These are phyloP conservation scores for Sarocladiaceae sp. DNA, from an alignment of 2,329 filamentous ascomycete genomes.

Conservation along the genomic window DNA sequence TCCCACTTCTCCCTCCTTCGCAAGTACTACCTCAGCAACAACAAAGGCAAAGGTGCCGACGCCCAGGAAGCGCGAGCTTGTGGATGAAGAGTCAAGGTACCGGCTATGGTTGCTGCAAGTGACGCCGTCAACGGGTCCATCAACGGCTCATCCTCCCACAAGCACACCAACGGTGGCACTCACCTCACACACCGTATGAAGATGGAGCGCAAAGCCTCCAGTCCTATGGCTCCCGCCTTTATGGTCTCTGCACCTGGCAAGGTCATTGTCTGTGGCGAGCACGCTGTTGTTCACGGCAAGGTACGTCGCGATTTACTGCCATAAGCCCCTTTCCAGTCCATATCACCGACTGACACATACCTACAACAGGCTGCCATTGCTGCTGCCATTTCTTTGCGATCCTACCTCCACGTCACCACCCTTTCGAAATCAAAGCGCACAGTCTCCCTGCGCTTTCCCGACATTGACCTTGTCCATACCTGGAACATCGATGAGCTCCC, in stretches of 20 bases:
- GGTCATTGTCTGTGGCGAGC: constrained; percentile 96
- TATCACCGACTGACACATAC: not conserved
- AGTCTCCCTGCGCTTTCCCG: constrained; percentile 81
- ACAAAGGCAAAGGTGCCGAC: not conserved
- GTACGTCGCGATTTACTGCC: constrained; percentile 41
- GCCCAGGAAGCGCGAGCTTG: not conserved
- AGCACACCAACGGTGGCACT: constrained; percentile 28
- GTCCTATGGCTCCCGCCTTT: constrained; percentile 75
- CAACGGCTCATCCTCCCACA: constrained; percentile 14
- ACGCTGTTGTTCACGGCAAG: constrained; percentile 97
- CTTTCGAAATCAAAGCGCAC: constrained; percentile 88
- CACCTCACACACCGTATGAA: constrained; percentile 29
- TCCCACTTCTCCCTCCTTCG: not conserved
- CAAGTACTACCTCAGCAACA: not conserved
- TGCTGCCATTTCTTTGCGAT: constrained; percentile 88
- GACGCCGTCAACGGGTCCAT: constrained; percentile 16
- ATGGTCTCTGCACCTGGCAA: constrained; percentile 98
- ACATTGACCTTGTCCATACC: constrained; percentile 81
- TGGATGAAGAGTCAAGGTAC: constrained; percentile 8
- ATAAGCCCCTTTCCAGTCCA: too few species aligned
- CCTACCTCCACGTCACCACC: constrained; percentile 92
- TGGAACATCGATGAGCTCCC: constrained; percentile 93
- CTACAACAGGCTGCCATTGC: constrained; percentile 72
- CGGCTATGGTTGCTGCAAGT: constrained; percentile 2
- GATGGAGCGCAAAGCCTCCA: constrained; percentile 51